Percentiles rank a stretch among this genome's conserved stretches.
Evolutionary conservation across 2,329 filamentous ascomycete genomes (phyloP).

Genomic region (Aspergillus sp.): DNA sequence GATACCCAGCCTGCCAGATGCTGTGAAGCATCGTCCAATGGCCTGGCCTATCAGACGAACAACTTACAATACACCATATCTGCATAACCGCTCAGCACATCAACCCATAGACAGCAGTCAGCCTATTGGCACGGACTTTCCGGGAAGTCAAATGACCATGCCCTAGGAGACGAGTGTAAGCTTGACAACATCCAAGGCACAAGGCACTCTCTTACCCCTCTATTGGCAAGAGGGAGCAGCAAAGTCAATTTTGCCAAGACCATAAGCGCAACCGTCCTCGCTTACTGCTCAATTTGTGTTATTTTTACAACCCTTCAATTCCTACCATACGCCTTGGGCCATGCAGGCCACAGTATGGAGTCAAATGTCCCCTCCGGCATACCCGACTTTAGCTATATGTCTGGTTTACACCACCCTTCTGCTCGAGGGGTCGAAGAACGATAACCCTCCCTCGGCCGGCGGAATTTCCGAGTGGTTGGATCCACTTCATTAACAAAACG

Average conservation of each 20-base stretch:
- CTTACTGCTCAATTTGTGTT: neutral
- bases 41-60: no score
- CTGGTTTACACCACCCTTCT: no score
- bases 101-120: no score
- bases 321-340: neutral
- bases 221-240: neutral
- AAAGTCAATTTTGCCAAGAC: neutral
- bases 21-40: no score
- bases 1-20: no score
- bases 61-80: no score
- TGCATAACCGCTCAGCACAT: no score
- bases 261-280: neutral
- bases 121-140: no score
- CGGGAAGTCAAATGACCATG: neutral
- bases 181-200: neutral
- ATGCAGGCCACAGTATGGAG: no score
- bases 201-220: neutral
- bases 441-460: neutral
- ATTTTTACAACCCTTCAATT: neutral
- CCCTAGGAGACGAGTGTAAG: neutral
- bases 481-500: neutral
- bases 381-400: no score
- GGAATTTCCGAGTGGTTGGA: neutral
- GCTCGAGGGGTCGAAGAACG: no score
- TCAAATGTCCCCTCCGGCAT: no score